Evolutionary conservation across 805 yeast genomes (phyloP), one percentile per base, ranked within the genome.

Genomic region (Cyberlindnera subsufficiens): DNA sequence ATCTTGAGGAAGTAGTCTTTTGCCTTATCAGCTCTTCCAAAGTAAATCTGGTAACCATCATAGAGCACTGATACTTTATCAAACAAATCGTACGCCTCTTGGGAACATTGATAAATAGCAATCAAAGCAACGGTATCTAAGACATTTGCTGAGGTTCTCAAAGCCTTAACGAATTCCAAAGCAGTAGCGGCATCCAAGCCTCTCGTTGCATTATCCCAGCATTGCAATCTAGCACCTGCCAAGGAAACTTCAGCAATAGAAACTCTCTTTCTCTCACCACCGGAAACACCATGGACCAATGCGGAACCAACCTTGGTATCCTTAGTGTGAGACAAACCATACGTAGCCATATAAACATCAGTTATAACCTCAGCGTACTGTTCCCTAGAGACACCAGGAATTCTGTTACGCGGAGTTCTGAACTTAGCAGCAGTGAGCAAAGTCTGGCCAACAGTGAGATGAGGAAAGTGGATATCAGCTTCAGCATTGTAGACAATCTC

Each of bases 251-350:
- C 87, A 10, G 84, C 85, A 52, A 81, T 78, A n/a, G 86, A 78
- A 16, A 80, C 86, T 67, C 87, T 76, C 61, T 81, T 81, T 53
- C 87, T 67, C 63, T 81, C 85, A 66, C 87, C 88, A 59, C 87
- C 88, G 22, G 86, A 79, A 35, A 82, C 78, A 63, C 88, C 88
- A 59, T 86, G 71, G 25, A 80, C 76, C 37, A 72, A 70, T 48
- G 80, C 84, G 51, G 77, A 73, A 56, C 88, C 87, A 38, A 81
- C 86, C 43, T 77, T 69, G 27, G 87, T 81, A 56, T 80, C 67
- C 51, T 72, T 69, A 13, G 85, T 79, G 55, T 82, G 86, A 8
- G 60, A 52, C 35, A 66, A 50, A 40, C 77, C 76, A 51, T 71
- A 74, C 32, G 77, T 72, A n/a, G 77, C 79, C 78, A 74, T 71